A percentile compares a stretch with the other conserved stretches of the same genome.
Evolutionary conservation across 371 early-diverging fungal species (phyloP).

Genomic region (Chytridium lagenaria): DNA sequence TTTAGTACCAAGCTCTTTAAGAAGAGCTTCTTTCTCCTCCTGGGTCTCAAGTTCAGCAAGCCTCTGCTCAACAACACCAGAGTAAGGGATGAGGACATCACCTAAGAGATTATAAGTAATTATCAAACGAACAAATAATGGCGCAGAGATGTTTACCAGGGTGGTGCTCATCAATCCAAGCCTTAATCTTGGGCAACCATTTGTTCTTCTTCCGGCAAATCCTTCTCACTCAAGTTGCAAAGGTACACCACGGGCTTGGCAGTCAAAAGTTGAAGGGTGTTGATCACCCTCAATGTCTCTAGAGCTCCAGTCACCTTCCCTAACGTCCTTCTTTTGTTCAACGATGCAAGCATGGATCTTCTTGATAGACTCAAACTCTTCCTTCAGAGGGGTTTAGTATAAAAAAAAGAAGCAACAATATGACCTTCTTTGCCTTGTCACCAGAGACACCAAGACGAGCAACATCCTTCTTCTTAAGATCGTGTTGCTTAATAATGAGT

Average conservation of each 20-base stretch:
- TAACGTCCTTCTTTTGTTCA: conserved; percentile 79
- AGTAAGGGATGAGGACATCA: conserved; percentile 89
- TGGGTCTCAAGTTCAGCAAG: conserved; percentile 46
- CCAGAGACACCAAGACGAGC: conserved; percentile 67
- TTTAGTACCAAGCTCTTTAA: conserved; percentile 63
- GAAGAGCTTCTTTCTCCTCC: conserved; percentile 67
- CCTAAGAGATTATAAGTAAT: conserved; percentile 57
- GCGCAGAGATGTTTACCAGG: conserved; percentile 33
- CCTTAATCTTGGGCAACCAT: conserved; percentile 81
- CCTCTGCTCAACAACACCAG: conserved; percentile 76
- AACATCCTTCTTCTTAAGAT: conserved; percentile 55
- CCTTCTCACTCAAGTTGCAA: conserved; percentile 85
- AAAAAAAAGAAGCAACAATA: not conserved
- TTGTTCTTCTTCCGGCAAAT: conserved; percentile 78
- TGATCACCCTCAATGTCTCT: conserved; percentile 91
- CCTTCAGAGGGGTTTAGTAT: not conserved
- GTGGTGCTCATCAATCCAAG: conserved; percentile 86
- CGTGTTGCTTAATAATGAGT: conserved; percentile 39
- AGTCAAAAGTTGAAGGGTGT: conserved; percentile 89
- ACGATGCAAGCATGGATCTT: conserved; percentile 41
- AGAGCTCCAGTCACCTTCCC: conserved; percentile 84
- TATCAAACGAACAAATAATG: not conserved
- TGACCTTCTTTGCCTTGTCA: conserved; percentile 84
- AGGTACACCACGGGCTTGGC: conserved; percentile 98
- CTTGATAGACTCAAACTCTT: conserved; percentile 43